These are phyloP conservation scores for Starmerella cellae DNA, from an alignment of 805 yeast genomes.

Conservation along the genomic window DNA sequence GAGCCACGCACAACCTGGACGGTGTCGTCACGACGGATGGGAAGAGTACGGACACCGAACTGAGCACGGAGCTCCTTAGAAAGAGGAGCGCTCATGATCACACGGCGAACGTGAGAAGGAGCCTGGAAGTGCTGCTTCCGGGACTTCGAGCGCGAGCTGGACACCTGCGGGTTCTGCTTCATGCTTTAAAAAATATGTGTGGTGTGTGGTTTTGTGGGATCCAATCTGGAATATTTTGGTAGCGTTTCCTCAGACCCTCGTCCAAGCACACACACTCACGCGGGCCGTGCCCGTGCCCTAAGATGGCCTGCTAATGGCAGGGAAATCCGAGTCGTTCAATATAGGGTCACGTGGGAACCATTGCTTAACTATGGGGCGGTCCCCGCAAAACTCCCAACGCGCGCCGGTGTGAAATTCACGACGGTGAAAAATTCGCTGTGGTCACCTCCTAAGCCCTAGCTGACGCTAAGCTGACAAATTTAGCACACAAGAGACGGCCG, in stretches of 20 bases:
- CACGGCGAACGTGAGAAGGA: conserved; percentile 91
- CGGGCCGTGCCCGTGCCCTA: neutral
- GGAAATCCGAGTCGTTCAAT: neutral
- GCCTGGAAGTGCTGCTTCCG: conserved; percentile 99
- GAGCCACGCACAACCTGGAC: conserved; percentile 96
- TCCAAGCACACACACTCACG: too few species aligned
- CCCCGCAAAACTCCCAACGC: too few species aligned
- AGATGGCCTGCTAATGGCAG: neutral
- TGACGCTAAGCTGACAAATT: too few species aligned
- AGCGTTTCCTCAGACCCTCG: neutral
- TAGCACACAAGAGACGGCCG: neutral
- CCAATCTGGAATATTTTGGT: neutral
- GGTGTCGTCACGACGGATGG: conserved; percentile 96
- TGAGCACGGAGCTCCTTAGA: conserved; percentile 97
- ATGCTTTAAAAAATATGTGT: conserved; percentile 9
- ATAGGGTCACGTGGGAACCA: neutral
- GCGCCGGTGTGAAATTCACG: too few species aligned
- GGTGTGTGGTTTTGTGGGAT: neutral
- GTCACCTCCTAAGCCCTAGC: too few species aligned
- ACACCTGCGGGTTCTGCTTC: conserved; percentile 50
- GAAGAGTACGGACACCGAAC: conserved; percentile 90
- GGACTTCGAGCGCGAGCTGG: conserved; percentile 97
- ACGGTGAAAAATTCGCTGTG: too few species aligned
- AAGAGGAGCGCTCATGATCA: conserved; percentile 92
- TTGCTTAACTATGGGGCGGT: too few species aligned